phyloP scores from a whole-genome alignment of 495 filamentous ascomycete genomes.

The Lasiosphaeria ovina region DNA sequence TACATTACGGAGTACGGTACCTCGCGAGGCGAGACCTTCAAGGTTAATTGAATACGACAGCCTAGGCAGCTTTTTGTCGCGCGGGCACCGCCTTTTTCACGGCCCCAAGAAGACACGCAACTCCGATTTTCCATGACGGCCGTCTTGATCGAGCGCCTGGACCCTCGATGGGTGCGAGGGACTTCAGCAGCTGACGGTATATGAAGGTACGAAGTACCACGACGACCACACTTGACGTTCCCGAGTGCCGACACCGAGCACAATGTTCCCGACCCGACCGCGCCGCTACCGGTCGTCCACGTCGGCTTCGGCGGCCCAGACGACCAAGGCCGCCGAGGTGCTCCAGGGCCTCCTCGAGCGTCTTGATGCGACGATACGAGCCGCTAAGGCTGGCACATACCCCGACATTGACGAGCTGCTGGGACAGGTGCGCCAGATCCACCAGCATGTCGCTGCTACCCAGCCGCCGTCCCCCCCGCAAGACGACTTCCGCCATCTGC shows the following conservation, averaged over 20 bases:
- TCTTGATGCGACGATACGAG: constrained; percentile 35
- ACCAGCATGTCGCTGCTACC: constrained; percentile 48
- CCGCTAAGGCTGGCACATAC: constrained; percentile 29
- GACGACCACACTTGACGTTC: constrained; percentile 1
- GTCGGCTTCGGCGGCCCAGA: constrained; percentile 53
- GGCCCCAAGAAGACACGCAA: not conserved
- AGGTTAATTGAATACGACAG: constrained; percentile 1
- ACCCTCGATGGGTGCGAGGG: constrained; percentile 33
- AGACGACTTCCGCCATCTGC: constrained; percentile 80
- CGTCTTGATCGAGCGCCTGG: constrained; percentile 14
- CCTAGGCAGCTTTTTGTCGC: not conserved
- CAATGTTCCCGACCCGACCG: constrained; percentile 45
- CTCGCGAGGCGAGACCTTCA: not conserved
- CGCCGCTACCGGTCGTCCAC: constrained; percentile 63
- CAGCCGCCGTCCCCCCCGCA: constrained; percentile 46
- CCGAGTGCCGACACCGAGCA: constrained; percentile 11
- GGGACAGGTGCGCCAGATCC: constrained; percentile 41
- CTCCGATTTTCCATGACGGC: constrained; percentile 26
- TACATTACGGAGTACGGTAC: no score
- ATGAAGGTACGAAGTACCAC: constrained; percentile 19
- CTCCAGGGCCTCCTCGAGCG: constrained; percentile 58
- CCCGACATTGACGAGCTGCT: constrained; percentile 42
- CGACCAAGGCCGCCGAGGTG: constrained; percentile 57
- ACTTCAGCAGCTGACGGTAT: constrained; percentile 18
- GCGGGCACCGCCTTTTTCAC: not conserved